These are phyloP conservation scores for Knoxia roxburghii DNA, from an alignment of 257 asterid genomes.

Conservation along the genomic window DNA sequence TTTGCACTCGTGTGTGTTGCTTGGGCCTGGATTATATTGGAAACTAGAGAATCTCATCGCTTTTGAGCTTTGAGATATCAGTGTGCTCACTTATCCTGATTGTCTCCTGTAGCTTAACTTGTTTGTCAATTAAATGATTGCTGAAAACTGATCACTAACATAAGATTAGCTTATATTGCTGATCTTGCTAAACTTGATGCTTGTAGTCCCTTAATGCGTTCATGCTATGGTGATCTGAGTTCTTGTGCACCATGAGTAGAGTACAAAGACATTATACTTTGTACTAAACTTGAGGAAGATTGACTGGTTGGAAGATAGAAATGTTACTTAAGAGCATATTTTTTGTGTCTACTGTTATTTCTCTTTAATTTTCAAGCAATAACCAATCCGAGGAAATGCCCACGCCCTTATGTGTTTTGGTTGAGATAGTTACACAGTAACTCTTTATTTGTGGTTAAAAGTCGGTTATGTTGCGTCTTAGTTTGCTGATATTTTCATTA, in stretches of 20 bases:
- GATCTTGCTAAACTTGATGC: background rate
- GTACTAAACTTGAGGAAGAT: background rate
- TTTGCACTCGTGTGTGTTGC: background rate
- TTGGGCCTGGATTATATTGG: background rate
- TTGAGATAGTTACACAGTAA: too few relatives aligned
- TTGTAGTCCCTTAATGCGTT: background rate
- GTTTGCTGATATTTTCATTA: too few relatives aligned
- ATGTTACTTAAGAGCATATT: background rate
- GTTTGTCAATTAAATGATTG: background rate
- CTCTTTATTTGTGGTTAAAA: too few relatives aligned
- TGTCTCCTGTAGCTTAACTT: background rate
- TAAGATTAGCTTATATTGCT: background rate
- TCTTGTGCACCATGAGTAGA: background rate
- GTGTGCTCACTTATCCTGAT: background rate
- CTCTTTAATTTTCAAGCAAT: background rate
- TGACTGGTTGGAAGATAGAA: background rate
- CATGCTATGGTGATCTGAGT: too few relatives aligned
- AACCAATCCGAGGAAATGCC: too few relatives aligned
- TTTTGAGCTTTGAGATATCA: background rate
- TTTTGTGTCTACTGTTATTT: background rate
- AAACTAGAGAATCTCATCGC: background rate
- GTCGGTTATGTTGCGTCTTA: too few relatives aligned
- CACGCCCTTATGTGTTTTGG: too few relatives aligned
- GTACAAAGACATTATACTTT: background rate
- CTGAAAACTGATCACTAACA: background rate